Conservation (phyloP, 371 early-diverging fungal species). For the Mucor racemosus region DNA sequence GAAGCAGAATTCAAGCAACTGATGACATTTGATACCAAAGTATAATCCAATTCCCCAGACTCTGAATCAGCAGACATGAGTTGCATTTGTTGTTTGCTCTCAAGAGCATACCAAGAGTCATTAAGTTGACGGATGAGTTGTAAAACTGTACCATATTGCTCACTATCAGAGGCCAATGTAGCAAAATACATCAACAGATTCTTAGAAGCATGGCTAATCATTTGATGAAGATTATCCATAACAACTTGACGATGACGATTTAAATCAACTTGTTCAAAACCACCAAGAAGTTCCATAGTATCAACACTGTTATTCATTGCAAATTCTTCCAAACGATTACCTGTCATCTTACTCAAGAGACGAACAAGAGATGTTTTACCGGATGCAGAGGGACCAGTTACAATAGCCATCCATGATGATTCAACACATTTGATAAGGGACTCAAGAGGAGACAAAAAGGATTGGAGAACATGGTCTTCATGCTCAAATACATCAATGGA, state of each 20-base stretch:
- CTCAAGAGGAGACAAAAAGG: slow-evolving; percentile 73
- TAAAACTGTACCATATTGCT: slow-evolving; percentile 29
- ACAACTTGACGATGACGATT: slow-evolving; percentile 75
- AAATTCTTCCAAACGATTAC: slow-evolving; percentile 86
- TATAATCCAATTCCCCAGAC: slow-evolving; percentile 38
- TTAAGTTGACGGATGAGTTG: slow-evolving; percentile 44
- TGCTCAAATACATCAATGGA: slow-evolving; percentile 40
- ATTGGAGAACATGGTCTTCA: slow-evolving; percentile 66
- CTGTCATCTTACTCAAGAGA: slow-evolving; percentile 79
- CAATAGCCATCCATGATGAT: slow-evolving; percentile 90
- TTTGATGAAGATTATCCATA: slow-evolving; percentile 43
- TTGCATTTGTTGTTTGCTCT: slow-evolving; percentile 40
- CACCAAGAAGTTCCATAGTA: slow-evolving; percentile 94
- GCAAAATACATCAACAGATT: slow-evolving; percentile 36
- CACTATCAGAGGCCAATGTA: slow-evolving; percentile 9
- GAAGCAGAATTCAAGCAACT: slow-evolving; percentile 34
- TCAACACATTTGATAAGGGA: slow-evolving; percentile 88
- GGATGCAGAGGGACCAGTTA: slow-evolving; percentile 84
- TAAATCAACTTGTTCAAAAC: slow-evolving; percentile 95
- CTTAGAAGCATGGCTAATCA: slow-evolving; percentile 36
- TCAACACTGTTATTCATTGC: slow-evolving; percentile 95
- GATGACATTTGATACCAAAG: slow-evolving; percentile 38
- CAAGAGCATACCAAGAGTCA: slow-evolving; percentile 47
- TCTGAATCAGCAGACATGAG: slow-evolving; percentile 18
- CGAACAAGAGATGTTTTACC: slow-evolving; percentile 93